Base-by-base conservation (phyloP, 306 rosid species). In the Albizia julibrissin region DNA sequence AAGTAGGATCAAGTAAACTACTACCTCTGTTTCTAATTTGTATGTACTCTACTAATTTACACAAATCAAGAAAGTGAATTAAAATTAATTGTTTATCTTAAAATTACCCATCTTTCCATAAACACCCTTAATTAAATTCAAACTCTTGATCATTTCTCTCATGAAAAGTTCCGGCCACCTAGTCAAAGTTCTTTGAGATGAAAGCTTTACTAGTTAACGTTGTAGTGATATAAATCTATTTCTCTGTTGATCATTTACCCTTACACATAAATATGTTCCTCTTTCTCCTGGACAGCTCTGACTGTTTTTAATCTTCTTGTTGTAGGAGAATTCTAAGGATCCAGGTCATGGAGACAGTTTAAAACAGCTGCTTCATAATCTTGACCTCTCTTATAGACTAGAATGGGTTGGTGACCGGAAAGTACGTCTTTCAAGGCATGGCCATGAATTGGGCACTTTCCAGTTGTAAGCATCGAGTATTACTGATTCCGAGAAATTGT, bases 381-480 rank as follows among this genome's bases (percentile, higher is more conserved):
- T 95, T 70, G 98, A 95, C 84, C 99, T 95, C 62, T 89, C 93
- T 27, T 93, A 93, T 82, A 91, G 93, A 77, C 88, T 95, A 70
- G 91, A 88, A 76, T 95, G 98, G 99, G 81, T 80, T 33, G 89
- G 83, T 62, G 90, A 88, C 47, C 87, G 97, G 82, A 93, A 90
- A 82, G 87, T 95, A 65, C 86, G 77, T 80, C 97, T 93, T 79
- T 62, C 88, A 12, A 77, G 90, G 84, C 97, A 90, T 85, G 94
- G 94, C 69, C 88, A 88, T 34, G 98, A 91, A 74, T 79, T 95
- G 84, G 98, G 97, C 49, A 84, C 84, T 69, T 87, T 81, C 72
- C 87, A 84, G 87, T 75, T 87, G 56, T 85, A 85, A 81, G 75
- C 81, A 18, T 73, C 74, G 27, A 16, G 75, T 26, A 37, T 78